Base-by-base conservation (phyloP, 495 filamentous ascomycete genomes). In the Penicillium macrosclerotiorum region DNA sequence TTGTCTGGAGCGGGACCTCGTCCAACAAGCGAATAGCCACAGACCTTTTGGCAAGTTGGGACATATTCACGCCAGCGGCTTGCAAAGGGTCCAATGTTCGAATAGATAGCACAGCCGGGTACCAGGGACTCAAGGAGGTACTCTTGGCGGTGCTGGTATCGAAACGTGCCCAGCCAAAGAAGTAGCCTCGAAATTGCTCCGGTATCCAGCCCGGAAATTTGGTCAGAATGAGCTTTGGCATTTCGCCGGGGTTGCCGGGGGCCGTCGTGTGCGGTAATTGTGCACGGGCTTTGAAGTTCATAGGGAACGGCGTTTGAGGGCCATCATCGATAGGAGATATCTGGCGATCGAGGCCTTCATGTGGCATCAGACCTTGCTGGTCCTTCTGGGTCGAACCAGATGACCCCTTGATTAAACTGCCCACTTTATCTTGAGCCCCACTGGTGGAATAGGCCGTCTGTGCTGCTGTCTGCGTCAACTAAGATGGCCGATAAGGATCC, bases 81-180 rank as follows among this genome's bases (percentile, higher is more conserved):
- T 74, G 30, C 42, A 67, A 36, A 54, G 62, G 74, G 1, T 75
- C 69, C 16, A 75, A 29, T 0, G 39, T 43, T 8, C 49, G 54
- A 8, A 72, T 56, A 2, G 77, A 77, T 26, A 86, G 64, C 23
- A 85, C 63, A 8, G 67, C 60, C 47, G 80, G 72, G 20, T 72
- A 60, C 83, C 83, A 86, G 4, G 60, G 44, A 1, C 52, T 31
- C 0, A 29, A 25, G 5, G 49, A 16, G 3, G 39, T 26, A 2
- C 55, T 57, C 13, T 62, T 44, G 4, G 46, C 42, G 30, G 55
- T 57, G 0, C 26, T 56, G 1, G 51, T 19, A 3, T 58, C 37
- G 5, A 81, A 38, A 20, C 72, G 62, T 3, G 72, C 71, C 81
- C 83, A 88, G 23, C 78, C 82, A 47, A 84, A 82, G 51, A 82